Percentiles rank a stretch among this genome's conserved stretches.
These are phyloP conservation scores for Dentipellis sp. DNA, from an alignment of 768 basidiomycete species.

Conservation along the genomic window DNA sequence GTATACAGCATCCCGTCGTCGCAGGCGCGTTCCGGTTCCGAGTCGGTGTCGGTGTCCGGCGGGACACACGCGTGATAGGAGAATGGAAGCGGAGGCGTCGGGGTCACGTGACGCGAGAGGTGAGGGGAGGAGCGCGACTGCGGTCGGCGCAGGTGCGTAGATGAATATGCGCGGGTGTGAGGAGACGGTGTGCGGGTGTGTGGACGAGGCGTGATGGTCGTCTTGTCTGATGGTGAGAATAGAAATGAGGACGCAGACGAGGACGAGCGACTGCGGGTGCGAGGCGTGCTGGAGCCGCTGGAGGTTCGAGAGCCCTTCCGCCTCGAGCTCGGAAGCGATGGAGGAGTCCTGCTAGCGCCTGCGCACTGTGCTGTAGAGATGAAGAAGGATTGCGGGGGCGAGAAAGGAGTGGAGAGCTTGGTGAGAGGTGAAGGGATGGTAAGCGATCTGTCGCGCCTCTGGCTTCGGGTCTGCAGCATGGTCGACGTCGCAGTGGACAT, in stretches of 20 bases:
- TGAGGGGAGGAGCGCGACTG: slow-evolving; percentile 12
- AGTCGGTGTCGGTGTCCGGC: slow-evolving; percentile 9
- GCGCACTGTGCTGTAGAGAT: neutral
- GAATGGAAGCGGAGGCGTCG: neutral
- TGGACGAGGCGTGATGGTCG: neutral
- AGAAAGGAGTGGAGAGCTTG: neutral
- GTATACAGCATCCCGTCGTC: slow-evolving; percentile 8
- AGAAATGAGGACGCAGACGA: slow-evolving; percentile 2
- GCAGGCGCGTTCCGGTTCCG: neutral
- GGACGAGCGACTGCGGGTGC: slow-evolving; percentile 8
- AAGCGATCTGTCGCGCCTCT: neutral
- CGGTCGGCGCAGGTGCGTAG: neutral
- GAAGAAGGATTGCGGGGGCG: neutral
- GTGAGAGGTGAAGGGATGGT: neutral
- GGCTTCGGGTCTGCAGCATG: neutral
- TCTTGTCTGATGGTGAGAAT: no score
- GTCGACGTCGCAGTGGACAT: neutral
- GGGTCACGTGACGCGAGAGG: slow-evolving; percentile 5
- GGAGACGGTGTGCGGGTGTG: neutral
- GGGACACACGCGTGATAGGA: slow-evolving; percentile 7
- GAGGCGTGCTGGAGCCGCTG: neutral
- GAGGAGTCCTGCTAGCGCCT: neutral
- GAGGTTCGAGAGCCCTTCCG: neutral
- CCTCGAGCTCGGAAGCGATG: neutral
- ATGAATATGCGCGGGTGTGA: slow-evolving; percentile 1